phyloP scores from a whole-genome alignment of 331 rosid species.

The Acacia concinna region DNA sequence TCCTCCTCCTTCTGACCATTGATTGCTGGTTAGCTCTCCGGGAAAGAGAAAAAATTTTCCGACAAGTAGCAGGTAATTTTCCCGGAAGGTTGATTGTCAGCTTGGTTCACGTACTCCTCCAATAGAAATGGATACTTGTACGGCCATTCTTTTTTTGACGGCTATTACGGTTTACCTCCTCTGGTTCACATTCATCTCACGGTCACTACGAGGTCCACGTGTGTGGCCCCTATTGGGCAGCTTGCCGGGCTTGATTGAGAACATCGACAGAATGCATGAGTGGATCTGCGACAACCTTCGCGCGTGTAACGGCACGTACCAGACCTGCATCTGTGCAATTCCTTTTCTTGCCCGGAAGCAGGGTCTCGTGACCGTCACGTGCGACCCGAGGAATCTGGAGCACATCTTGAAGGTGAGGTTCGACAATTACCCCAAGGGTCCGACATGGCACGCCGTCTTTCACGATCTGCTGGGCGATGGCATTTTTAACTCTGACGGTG shows the following conservation, averaged over 20 bases:
- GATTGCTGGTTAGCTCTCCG: neutral
- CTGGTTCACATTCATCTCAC: constrained; percentile 90
- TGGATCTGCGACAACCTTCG: constrained; percentile 94
- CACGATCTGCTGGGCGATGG: constrained; percentile 88
- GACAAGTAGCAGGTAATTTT: neutral
- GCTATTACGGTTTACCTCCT: constrained; percentile 71
- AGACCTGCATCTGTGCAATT: constrained; percentile 92
- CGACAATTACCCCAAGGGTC: constrained; percentile 90
- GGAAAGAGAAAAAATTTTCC: neutral
- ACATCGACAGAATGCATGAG: constrained; percentile 86
- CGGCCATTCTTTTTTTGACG: constrained; percentile 66
- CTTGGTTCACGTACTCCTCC: neutral
- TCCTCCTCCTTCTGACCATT: neutral
- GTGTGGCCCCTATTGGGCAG: constrained; percentile 93
- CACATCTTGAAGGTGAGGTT: constrained; percentile 82
- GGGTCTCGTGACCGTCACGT: constrained; percentile 98
- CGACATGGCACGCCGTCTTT: constrained; percentile 91
- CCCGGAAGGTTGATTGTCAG: neutral
- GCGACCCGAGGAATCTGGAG: constrained; percentile 88
- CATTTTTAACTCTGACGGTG: constrained; percentile 90
- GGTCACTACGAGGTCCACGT: constrained; percentile 83
- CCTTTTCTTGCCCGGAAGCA: constrained; percentile 81
- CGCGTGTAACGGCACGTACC: constrained; percentile 97
- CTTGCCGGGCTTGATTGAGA: constrained; percentile 76
- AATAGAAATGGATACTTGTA: constrained; percentile 63